A percentile compares a stretch with the other conserved stretches of the same genome.
Evolutionary conservation across 768 basidiomycete species (phyloP).

Genomic region (Lactarius pseudohatsudake): DNA sequence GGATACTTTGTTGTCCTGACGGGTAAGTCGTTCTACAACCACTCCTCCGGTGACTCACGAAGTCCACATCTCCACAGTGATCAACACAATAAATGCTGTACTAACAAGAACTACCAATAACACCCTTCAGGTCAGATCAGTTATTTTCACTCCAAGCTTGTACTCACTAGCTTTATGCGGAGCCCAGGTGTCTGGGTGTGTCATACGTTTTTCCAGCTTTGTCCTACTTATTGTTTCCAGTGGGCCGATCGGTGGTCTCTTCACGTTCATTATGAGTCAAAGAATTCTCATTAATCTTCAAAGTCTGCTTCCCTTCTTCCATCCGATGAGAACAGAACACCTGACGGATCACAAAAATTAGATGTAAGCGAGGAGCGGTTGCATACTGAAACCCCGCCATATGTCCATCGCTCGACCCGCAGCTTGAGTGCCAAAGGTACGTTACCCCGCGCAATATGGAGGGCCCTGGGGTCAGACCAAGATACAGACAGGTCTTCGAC

Average conservation of each 20-base stretch:
- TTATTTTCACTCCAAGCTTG: not conserved
- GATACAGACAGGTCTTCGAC: not conserved
- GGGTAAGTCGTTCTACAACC: conserved; percentile 30
- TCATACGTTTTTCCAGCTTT: not conserved
- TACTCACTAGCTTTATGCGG: not conserved
- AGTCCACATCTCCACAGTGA: conserved; percentile 18
- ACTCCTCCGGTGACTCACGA: not conserved
- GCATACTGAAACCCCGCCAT: not conserved
- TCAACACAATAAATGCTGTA: conserved; percentile 33
- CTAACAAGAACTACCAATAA: conserved; percentile 30
- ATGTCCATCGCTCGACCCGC: not conserved
- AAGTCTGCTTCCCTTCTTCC: conserved; percentile 28
- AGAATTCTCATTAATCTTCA: conserved; percentile 38
- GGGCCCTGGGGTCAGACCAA: not conserved
- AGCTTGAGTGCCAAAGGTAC: not conserved
- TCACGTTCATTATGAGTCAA: conserved; percentile 40
- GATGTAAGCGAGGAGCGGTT: not conserved
- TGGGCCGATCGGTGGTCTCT: conserved; percentile 31
- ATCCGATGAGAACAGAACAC: not conserved
- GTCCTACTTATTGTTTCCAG: conserved; percentile 3
- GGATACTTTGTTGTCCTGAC: conserved; percentile 60
- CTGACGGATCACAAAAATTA: not conserved
- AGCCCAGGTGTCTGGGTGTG: conserved; percentile 18
- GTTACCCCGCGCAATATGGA: not conserved
- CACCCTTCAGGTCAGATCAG: conserved; percentile 24